phyloP scores from a whole-genome alignment of 2,329 filamentous ascomycete genomes.

The Aureobasidium sp. region DNA sequence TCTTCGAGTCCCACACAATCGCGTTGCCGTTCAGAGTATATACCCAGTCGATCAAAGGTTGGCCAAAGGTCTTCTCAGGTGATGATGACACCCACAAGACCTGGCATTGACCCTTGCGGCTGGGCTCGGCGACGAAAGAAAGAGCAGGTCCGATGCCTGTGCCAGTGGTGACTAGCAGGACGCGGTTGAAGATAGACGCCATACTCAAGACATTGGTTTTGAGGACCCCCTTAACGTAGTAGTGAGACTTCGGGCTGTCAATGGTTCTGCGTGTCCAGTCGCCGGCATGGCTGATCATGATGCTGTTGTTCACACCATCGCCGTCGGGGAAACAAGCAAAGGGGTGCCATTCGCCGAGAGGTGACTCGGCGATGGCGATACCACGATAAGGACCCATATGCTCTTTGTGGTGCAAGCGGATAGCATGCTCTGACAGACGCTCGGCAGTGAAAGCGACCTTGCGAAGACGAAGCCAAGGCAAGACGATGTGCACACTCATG shows the following conservation, averaged over 20 bases:
- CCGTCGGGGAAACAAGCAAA: slow-evolving; percentile 65
- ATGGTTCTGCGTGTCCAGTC: slow-evolving; percentile 66
- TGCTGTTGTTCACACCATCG: slow-evolving; percentile 51
- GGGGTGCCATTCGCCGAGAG: slow-evolving; percentile 65
- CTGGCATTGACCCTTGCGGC: slow-evolving; percentile 47
- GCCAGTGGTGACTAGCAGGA: slow-evolving; percentile 63
- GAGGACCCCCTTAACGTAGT: slow-evolving; percentile 64
- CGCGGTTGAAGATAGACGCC: slow-evolving; percentile 56
- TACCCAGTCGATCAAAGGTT: slow-evolving; percentile 35
- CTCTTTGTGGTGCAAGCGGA: slow-evolving; percentile 57
- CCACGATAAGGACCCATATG: slow-evolving; percentile 25
- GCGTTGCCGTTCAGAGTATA: slow-evolving; percentile 45
- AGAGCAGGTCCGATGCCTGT: slow-evolving; percentile 66
- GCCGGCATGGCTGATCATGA: slow-evolving; percentile 64
- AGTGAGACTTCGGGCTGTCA: slow-evolving; percentile 49
- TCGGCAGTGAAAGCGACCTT: slow-evolving; percentile 61
- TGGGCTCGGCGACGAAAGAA: slow-evolving; percentile 49
- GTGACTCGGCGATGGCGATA: slow-evolving; percentile 54
- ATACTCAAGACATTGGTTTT: slow-evolving; percentile 61
- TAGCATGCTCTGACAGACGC: slow-evolving; percentile 63
- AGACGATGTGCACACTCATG: slow-evolving; percentile 58
- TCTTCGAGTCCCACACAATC: slow-evolving; percentile 53
- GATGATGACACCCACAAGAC: slow-evolving; percentile 63
- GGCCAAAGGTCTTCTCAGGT: slow-evolving; percentile 23
- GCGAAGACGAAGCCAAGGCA: slow-evolving; percentile 67